Conservation (phyloP, 352 stramenopile species). For the Phytophthora pisi region DNA sequence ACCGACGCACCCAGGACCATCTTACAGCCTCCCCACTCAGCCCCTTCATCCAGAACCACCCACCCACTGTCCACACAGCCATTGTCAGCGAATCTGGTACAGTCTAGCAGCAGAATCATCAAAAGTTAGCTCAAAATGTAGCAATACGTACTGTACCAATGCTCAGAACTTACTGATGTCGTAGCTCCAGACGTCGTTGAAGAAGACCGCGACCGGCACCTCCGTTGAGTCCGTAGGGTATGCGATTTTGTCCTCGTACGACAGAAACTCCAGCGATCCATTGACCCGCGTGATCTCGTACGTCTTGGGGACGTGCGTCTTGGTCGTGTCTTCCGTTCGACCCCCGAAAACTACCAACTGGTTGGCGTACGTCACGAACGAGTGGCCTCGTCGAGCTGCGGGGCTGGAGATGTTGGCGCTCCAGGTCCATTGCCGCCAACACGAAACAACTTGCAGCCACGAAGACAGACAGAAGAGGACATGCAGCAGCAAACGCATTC, state of each 20-base stretch:
- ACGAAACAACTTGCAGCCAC: conserved; percentile 22
- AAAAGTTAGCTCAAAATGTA: background rate
- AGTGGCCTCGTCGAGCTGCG: conserved; percentile 82
- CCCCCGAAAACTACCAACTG: conserved; percentile 93
- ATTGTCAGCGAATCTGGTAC: conserved; percentile 86
- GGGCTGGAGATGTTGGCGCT: conserved; percentile 55
- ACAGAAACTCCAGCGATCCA: conserved; percentile 85
- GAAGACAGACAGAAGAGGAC: conserved; percentile 7
- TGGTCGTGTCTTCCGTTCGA: conserved; percentile 88
- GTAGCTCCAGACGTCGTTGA: conserved; percentile 98
- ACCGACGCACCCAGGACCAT: conserved; percentile 86
- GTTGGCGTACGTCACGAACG: conserved; percentile 84
- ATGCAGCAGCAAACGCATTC: conserved; percentile 12
- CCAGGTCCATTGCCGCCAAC: conserved; percentile 91
- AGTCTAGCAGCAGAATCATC: conserved; percentile 47
- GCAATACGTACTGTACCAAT: background rate
- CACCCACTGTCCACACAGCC: conserved; percentile 86
- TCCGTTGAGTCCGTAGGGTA: conserved; percentile 45
- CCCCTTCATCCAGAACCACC: conserved; percentile 84
- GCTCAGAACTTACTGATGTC: conserved; percentile 73
- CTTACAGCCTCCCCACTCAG: conserved; percentile 91
- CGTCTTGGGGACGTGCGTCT: conserved; percentile 90
- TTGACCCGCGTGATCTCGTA: conserved; percentile 88
- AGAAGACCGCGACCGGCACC: conserved; percentile 89
- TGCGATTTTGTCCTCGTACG: conserved; percentile 88